Percentiles rank a stretch among this genome's conserved stretches.
phyloP scores from a whole-genome alignment of 2,329 filamentous ascomycete species.

The Aspergillus pseudoviridinutans region DNA sequence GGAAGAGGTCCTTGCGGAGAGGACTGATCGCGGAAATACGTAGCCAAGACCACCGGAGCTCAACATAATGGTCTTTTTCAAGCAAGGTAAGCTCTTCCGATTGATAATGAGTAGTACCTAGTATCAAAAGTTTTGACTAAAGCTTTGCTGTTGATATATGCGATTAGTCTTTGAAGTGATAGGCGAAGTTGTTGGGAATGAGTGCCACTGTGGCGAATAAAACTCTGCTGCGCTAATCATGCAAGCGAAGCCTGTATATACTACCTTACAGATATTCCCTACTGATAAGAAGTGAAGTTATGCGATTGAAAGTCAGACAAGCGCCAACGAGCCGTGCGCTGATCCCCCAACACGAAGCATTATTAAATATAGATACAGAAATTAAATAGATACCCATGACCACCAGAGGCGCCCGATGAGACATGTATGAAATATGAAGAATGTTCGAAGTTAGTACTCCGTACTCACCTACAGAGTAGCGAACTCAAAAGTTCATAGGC shows the following conservation, averaged over 20 bases:
- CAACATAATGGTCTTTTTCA: not conserved
- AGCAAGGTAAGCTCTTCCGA: not conserved
- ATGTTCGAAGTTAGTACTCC: not conserved
- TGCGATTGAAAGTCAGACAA: not conserved
- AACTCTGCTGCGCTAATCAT: conserved; percentile 2
- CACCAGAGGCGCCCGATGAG: not conserved
- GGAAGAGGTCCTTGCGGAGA: not conserved
- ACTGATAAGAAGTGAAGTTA: not conserved
- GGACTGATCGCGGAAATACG: not conserved
- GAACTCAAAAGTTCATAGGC: not conserved
- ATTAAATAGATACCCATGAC: not conserved
- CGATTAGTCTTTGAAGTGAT: not conserved
- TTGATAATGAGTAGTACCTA: not conserved
- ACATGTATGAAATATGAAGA: not conserved
- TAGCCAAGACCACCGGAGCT: not conserved
- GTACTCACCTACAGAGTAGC: not conserved
- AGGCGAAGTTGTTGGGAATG: not conserved
- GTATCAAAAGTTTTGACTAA: not conserved
- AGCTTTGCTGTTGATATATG: not conserved
- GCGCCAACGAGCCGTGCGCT: not conserved
- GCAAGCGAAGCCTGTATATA: not conserved
- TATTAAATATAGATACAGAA: not conserved
- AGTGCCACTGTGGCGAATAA: not conserved
- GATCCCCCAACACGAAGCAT: not conserved
- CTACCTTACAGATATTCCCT: not conserved